A percentile compares a stretch with the other conserved stretches of the same genome.
phyloP scores from a whole-genome alignment of 495 filamentous ascomycete genomes.

The Amphirosellinia nigrospora region DNA sequence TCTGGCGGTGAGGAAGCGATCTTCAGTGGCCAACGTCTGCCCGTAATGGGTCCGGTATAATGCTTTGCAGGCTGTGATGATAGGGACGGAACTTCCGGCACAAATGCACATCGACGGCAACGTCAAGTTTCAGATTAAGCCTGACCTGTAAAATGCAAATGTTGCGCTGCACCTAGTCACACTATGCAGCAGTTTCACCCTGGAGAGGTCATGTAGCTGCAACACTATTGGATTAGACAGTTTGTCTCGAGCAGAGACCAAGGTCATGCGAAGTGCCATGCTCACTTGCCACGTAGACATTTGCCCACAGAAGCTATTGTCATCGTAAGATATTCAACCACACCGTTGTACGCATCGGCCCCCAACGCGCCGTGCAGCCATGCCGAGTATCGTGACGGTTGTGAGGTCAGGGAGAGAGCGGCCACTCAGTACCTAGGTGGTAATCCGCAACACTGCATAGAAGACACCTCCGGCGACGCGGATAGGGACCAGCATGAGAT shows the following conservation, averaged over 20 bases:
- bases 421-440: slow-evolving; percentile 14
- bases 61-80: slow-evolving; percentile 14
- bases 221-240: slow-evolving; percentile 13
- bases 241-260: slow-evolving; percentile 18
- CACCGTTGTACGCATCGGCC: background rate
- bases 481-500: background rate
- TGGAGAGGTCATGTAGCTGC: slow-evolving; percentile 4
- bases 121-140: slow-evolving; percentile 24
- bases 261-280: slow-evolving; percentile 19
- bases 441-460: slow-evolving; percentile 20
- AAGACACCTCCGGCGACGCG: slow-evolving; percentile 14
- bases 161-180: slow-evolving; percentile 18
- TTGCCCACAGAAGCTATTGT: slow-evolving; percentile 16
- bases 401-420: slow-evolving; percentile 17
- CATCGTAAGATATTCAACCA: slow-evolving; percentile 20
- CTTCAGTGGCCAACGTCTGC: slow-evolving; percentile 4
- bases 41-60: slow-evolving; percentile 15
- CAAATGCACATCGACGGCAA: slow-evolving; percentile 20
- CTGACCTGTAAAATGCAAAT: slow-evolving; percentile 12
- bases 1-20: slow-evolving; percentile 11
- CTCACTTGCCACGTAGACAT: slow-evolving; percentile 25
- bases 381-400: slow-evolving; percentile 8
- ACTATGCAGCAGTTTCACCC: slow-evolving; percentile 19
- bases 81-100: slow-evolving; percentile 22
- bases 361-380: slow-evolving; percentile 11